Evolutionary conservation across 148 eudicot genomes (phyloP).

Genomic region (Camellia sinensis): DNA sequence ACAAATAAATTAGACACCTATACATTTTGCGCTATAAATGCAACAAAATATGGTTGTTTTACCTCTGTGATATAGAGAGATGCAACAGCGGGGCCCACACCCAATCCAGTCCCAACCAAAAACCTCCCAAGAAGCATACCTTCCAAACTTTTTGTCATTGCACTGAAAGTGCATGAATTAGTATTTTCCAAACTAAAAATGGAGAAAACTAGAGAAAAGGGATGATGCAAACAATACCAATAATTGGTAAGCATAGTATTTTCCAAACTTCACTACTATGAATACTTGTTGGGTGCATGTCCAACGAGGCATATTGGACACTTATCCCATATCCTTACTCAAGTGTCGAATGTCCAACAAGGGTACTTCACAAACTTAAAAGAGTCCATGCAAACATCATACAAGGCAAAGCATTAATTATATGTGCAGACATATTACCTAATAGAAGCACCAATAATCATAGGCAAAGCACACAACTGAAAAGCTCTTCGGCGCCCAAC

Average conservation of each 20-base stretch:
- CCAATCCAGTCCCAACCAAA: conserved; percentile 83
- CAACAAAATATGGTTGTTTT: not conserved
- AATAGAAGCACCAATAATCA: conserved; percentile 77
- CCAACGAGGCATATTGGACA: too few relatives aligned
- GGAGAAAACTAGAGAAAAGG: not conserved
- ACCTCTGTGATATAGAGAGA: conserved; percentile 96
- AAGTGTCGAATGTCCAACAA: too few relatives aligned
- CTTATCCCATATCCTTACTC: too few relatives aligned
- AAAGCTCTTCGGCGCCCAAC: conserved; percentile 91
- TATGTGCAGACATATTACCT: conserved; percentile 39
- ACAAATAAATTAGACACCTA: not conserved
- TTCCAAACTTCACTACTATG: too few relatives aligned
- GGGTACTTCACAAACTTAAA: too few relatives aligned
- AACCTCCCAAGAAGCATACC: conserved; percentile 92
- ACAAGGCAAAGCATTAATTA: not conserved
- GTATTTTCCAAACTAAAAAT: not conserved
- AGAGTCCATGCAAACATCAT: too few relatives aligned
- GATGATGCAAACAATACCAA: not conserved
- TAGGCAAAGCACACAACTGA: conserved; percentile 89
- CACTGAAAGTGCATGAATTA: conserved; percentile 48
- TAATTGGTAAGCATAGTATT: not conserved
- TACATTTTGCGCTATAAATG: not conserved
- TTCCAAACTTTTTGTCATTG: conserved; percentile 57
- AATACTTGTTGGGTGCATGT: too few relatives aligned
- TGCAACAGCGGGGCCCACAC: conserved; percentile 88